Conservation (phyloP, 257 asterid species). For the Fraxinus excelsior region DNA sequence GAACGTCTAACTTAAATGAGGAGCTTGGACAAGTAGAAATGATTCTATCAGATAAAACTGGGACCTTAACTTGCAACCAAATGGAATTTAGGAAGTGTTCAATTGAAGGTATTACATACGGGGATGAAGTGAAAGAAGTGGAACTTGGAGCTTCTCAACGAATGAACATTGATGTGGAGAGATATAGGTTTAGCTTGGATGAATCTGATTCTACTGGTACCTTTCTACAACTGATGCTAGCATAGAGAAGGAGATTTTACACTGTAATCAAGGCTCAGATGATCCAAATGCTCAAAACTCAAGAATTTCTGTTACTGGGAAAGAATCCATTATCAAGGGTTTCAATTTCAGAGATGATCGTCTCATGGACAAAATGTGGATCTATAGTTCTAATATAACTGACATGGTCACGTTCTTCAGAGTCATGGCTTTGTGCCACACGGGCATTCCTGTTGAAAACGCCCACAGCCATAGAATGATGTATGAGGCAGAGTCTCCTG, state of each 20-base stretch:
- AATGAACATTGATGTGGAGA: constrained; percentile 62
- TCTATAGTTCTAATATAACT: constrained; percentile 39
- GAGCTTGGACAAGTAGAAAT: constrained; percentile 75
- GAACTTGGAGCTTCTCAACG: constrained; percentile 68
- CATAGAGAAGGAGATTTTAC: constrained; percentile 44
- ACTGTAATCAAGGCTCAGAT: constrained; percentile 27
- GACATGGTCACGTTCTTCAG: constrained; percentile 55
- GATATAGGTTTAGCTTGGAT: constrained; percentile 52
- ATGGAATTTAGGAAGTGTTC: constrained; percentile 73
- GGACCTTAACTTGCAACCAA: constrained; percentile 73
- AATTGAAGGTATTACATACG: constrained; percentile 63
- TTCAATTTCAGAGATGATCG: constrained; percentile 44
- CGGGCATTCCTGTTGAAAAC: constrained; percentile 64
- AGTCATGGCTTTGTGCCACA: constrained; percentile 68
- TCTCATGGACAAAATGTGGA: constrained; percentile 52
- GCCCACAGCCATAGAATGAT: constrained; percentile 16
- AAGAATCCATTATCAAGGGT: constrained; percentile 28
- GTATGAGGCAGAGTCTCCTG: constrained; percentile 76
- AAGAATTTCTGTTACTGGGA: constrained; percentile 31
- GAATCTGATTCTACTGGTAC: constrained; percentile 60
- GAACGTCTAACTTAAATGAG: constrained; percentile 70
- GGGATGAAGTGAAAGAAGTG: constrained; percentile 56
- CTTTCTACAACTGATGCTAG: constrained; percentile 47
- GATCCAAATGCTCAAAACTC: constrained; percentile 23
- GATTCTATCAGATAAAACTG: constrained; percentile 67